These are phyloP conservation scores for Babesia caballi DNA, from an alignment of 169 alveolate genomes.

Conservation along the genomic window DNA sequence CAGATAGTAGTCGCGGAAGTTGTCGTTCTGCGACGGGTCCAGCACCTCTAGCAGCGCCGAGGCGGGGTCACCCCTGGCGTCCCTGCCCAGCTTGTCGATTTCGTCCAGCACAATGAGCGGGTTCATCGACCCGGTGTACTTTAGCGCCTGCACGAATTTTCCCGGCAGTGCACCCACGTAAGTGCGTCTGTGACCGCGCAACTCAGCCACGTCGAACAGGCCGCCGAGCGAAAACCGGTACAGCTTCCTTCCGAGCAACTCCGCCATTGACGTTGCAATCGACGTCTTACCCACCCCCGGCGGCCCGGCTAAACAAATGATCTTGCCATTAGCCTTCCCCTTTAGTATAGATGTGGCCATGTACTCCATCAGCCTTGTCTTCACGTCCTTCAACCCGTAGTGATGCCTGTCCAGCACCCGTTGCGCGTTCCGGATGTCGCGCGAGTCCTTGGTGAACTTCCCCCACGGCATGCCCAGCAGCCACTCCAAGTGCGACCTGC, in stretches of 20 bases:
- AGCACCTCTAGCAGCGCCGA: constrained; percentile 88
- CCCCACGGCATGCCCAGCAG: constrained; percentile 83
- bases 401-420: constrained; percentile 84
- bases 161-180: constrained; percentile 96
- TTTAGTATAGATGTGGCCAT: constrained; percentile 82
- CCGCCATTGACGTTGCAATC: constrained; percentile 88
- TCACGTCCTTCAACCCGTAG: constrained; percentile 90
- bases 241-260: constrained; percentile 85
- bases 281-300: constrained; percentile 97
- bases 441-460: constrained; percentile 66
- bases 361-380: constrained; percentile 89
- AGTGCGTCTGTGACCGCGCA: constrained; percentile 93
- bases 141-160: constrained; percentile 81
- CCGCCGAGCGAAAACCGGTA: constrained; percentile 88
- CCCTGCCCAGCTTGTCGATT: constrained; percentile 88
- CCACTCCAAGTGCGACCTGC: constrained; percentile 81
- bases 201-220: constrained; percentile 88
- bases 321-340: constrained; percentile 84
- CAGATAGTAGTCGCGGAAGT: constrained; percentile 70
- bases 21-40: constrained; percentile 87
- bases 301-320: constrained; percentile 91
- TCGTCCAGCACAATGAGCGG: constrained; percentile 89
- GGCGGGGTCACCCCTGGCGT: constrained; percentile 89
- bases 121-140: constrained; percentile 81
- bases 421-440: constrained; percentile 45